Percentiles rank a stretch among this genome's conserved stretches.
These are phyloP conservation scores for Hymenoscyphus linearis DNA, from an alignment of 2,329 filamentous ascomycete genomes.

Conservation along the genomic window DNA sequence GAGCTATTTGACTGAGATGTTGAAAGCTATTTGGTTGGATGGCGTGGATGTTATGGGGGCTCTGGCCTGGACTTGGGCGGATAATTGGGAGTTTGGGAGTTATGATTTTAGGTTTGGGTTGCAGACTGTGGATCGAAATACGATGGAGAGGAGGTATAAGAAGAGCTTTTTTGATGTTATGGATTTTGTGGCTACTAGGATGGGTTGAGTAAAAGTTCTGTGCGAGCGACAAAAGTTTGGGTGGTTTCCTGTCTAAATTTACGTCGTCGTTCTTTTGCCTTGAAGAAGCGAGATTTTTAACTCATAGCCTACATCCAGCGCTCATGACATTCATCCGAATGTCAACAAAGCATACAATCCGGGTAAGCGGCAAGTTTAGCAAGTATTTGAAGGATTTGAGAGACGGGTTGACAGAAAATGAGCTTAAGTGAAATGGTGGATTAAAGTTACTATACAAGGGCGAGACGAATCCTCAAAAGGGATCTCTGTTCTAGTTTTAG, in stretches of 20 bases:
- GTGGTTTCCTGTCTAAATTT: too few relatives aligned
- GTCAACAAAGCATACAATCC: too few relatives aligned
- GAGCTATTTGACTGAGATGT: neutral
- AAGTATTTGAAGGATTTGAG: neutral
- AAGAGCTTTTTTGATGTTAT: neutral
- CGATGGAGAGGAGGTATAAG: neutral
- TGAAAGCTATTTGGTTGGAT: neutral
- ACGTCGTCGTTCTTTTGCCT: too few relatives aligned
- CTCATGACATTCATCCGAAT: too few relatives aligned
- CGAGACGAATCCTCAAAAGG: neutral
- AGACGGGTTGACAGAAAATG: neutral
- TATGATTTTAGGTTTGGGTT: neutral
- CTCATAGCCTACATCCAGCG: too few relatives aligned
- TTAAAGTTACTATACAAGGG: neutral
- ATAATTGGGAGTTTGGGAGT: neutral
- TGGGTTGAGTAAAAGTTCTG: neutral
- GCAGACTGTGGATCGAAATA: neutral
- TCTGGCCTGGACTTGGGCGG: neutral
- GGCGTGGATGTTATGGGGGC: conserved; percentile 1
- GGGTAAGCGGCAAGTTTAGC: neutral
- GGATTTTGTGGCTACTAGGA: neutral
- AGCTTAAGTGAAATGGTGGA: neutral
- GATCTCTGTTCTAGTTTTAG: neutral
- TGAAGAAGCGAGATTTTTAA: too few relatives aligned
- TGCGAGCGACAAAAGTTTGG: neutral